These are phyloP conservation scores for Conidiobolus incongruus DNA, from an alignment of 371 early-diverging fungal species.

Conservation along the genomic window DNA sequence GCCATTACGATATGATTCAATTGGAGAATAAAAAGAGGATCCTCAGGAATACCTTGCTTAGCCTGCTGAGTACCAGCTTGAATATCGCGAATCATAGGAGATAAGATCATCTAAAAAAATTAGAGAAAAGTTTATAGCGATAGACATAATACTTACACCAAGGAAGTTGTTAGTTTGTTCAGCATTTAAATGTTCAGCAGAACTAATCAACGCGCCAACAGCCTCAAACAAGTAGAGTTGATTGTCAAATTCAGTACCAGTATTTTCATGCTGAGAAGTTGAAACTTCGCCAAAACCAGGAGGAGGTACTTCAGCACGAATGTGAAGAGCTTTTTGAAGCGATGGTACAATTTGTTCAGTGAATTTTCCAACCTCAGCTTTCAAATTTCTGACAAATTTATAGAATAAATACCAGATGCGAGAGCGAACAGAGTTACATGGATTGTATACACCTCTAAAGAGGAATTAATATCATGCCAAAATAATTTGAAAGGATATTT, in stretches of 20 bases:
- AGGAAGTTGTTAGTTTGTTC: constrained; percentile 53
- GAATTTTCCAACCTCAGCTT: constrained; percentile 29
- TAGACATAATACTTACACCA: constrained; percentile 13
- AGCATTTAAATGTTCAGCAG: constrained; percentile 36
- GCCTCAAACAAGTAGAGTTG: constrained; percentile 83
- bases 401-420: constrained; percentile 79
- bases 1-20: constrained; percentile 69
- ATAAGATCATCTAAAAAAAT: constrained; percentile 26
- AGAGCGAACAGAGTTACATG: constrained; percentile 36
- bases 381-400: constrained; percentile 57
- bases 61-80: constrained; percentile 19
- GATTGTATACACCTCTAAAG: constrained; percentile 54
- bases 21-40: constrained; percentile 41
- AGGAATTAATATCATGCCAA: neutral
- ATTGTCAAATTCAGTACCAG: constrained; percentile 41
- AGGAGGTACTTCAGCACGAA: constrained; percentile 19
- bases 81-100: constrained; percentile 54
- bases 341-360: constrained; percentile 24
- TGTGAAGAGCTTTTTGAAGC: neutral
- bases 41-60: constrained; percentile 25
- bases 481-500: neutral
- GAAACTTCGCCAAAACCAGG: constrained; percentile 9
- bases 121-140: neutral
- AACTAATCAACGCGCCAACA: constrained; percentile 57
- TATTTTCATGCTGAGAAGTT: constrained; percentile 18